A percentile compares a stretch with the other conserved stretches of the same genome.
phyloP scores from a whole-genome alignment of 805 yeast genomes.

The Starmera caribaea region DNA sequence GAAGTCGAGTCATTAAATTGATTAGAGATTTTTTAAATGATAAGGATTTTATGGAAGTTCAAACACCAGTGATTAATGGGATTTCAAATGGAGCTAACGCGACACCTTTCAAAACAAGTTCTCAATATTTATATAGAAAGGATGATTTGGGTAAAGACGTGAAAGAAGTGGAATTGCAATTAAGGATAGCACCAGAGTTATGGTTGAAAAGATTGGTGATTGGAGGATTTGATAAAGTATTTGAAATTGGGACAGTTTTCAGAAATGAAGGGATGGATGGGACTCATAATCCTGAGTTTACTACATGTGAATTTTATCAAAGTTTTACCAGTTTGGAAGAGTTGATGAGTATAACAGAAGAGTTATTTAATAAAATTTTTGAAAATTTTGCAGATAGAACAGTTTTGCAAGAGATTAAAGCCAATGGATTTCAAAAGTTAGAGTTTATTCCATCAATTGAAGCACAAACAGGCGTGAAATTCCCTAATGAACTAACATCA shows the following conservation, averaged over 20 bases:
- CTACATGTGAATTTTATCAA: slow-evolving; percentile 83
- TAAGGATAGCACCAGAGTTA: slow-evolving; percentile 90
- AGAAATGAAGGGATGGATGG: slow-evolving; percentile 91
- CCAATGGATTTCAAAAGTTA: slow-evolving; percentile 27
- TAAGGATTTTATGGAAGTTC: slow-evolving; percentile 65
- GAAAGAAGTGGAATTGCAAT: slow-evolving; percentile 30
- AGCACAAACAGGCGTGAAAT: slow-evolving; percentile 31
- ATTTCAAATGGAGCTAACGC: slow-evolving; percentile 90
- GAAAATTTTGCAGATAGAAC: slow-evolving; percentile 9
- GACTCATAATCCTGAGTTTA: slow-evolving; percentile 92
- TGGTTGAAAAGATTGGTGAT: slow-evolving; percentile 84
- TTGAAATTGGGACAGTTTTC: slow-evolving; percentile 77
- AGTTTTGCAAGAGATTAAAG: slow-evolving; percentile 16
- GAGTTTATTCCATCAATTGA: slow-evolving; percentile 68
- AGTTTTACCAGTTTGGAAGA: slow-evolving; percentile 58
- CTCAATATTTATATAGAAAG: slow-evolving; percentile 18
- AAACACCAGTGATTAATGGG: slow-evolving; percentile 72
- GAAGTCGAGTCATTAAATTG: slow-evolving; percentile 44
- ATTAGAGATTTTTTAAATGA: slow-evolving; percentile 49
- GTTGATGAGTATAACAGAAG: slow-evolving; percentile 55
- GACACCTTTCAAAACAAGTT: slow-evolving; percentile 61
- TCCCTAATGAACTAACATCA: slow-evolving; percentile 38
- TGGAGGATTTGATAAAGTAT: slow-evolving; percentile 79
- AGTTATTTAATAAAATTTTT: slow-evolving; percentile 33
- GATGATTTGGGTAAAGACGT: slow-evolving; percentile 12